These are phyloP conservation scores for Pelargonium fulgidum DNA, from an alignment of 441 rosid genomes.

Conservation along the genomic window DNA sequence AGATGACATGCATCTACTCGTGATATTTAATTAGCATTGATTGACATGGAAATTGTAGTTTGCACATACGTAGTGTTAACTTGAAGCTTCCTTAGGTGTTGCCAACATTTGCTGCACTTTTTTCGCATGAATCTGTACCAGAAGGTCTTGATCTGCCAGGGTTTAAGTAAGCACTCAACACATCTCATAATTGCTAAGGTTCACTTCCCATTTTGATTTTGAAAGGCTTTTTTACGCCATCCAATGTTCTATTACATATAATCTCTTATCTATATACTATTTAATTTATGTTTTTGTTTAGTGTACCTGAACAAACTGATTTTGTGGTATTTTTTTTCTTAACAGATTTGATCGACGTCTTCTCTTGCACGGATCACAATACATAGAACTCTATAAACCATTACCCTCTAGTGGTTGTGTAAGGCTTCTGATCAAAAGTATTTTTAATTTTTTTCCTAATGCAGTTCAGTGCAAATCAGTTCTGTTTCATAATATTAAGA, in stretches of 20 bases:
- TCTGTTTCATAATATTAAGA: background rate
- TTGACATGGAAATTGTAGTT: background rate
- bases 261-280: background rate
- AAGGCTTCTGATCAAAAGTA: slow-evolving; percentile 26
- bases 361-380: slow-evolving; percentile 85
- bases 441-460: background rate
- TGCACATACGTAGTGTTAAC: background rate
- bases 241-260: background rate
- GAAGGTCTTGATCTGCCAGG: slow-evolving; percentile 46
- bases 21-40: background rate
- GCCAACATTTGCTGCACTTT: slow-evolving; percentile 77
- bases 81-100: slow-evolving; percentile 45
- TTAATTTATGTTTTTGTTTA: background rate
- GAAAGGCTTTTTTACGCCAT: background rate
- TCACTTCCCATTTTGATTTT: background rate
- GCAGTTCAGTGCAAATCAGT: background rate
- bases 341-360: slow-evolving; percentile 64
- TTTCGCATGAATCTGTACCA: slow-evolving; percentile 30
- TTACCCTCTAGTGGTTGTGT: slow-evolving; percentile 66
- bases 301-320: background rate
- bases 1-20: background rate
- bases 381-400: slow-evolving; percentile 68
- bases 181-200: slow-evolving; percentile 1
- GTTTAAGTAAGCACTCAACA: slow-evolving; percentile 43
- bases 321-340: slow-evolving; percentile 8